Evolutionary conservation across 2,329 filamentous ascomycete species (phyloP).

Genomic region (Botryotinia calthae): DNA sequence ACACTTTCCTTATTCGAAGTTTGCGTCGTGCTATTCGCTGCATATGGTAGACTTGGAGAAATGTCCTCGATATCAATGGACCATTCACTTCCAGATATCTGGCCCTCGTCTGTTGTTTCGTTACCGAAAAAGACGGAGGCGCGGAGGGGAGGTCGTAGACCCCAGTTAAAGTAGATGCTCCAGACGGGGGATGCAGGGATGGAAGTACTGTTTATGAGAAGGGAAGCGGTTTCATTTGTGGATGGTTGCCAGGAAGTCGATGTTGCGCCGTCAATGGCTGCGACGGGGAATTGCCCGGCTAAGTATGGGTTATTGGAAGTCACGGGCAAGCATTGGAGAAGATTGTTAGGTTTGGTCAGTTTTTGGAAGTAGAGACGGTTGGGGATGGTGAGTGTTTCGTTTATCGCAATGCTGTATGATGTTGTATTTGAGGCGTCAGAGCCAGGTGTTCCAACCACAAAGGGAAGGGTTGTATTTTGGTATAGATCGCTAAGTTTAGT

Average conservation of each 20-base stretch:
- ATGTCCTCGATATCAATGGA: conserved; percentile 29
- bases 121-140: conserved; percentile 55
- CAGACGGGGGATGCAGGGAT: conserved; percentile 43
- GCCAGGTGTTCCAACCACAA: conserved; percentile 53
- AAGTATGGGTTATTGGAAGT: conserved; percentile 48
- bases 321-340: conserved; percentile 62
- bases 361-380: conserved; percentile 58
- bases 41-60: conserved; percentile 33
- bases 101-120: conserved; percentile 28
- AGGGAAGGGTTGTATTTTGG: conserved; percentile 52
- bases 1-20: conserved; percentile 24
- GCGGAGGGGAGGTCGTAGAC: conserved; percentile 51
- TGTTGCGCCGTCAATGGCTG: conserved; percentile 63
- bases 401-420: conserved; percentile 47
- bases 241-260: conserved; percentile 66
- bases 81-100: conserved; percentile 23
- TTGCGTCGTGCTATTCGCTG: conserved; percentile 20
- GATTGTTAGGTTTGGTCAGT: conserved; percentile 56
- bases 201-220: conserved; percentile 53
- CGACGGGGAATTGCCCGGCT: conserved; percentile 67
- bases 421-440: conserved; percentile 41
- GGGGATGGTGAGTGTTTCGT: conserved; percentile 51
- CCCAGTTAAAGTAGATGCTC: conserved; percentile 60
- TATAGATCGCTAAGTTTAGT: conserved; percentile 57
- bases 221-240: conserved; percentile 49